phyloP scores from a whole-genome alignment of 208 protist genomes.

The Kentomonas sorsogonicus region DNA sequence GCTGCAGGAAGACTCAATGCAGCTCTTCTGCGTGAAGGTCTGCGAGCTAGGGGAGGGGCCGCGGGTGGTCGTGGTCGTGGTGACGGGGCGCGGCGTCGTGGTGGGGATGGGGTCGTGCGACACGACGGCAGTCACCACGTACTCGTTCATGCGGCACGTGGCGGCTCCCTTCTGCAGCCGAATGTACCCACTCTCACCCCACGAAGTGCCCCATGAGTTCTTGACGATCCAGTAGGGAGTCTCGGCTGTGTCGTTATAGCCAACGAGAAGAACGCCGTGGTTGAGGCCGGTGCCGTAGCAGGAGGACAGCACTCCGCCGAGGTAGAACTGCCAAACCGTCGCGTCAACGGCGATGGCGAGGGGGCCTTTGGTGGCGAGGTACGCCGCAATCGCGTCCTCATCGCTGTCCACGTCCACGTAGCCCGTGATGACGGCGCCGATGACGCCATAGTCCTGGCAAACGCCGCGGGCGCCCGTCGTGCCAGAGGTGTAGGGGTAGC shows the following conservation, averaged over 20 bases:
- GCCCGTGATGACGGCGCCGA: conserved; percentile 67
- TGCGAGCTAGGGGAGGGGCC: conserved; percentile 8
- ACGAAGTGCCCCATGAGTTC: conserved; percentile 86
- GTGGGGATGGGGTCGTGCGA: conserved; percentile 10
- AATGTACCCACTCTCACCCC: conserved; percentile 90
- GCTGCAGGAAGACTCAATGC: conserved; percentile 33
- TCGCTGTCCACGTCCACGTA: conserved; percentile 62
- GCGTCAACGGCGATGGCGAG: conserved; percentile 92
- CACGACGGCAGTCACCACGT: conserved; percentile 43
- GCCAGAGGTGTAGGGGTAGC: conserved; percentile 86
- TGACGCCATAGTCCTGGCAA: conserved; percentile 32
- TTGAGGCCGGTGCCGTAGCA: conserved; percentile 65
- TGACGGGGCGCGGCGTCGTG: conserved; percentile 13
- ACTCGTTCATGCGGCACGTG: conserved; percentile 73
- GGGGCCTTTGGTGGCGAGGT: conserved; percentile 70
- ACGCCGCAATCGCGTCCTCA: conserved; percentile 72
- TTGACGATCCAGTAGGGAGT: conserved; percentile 87
- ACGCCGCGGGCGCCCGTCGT: conserved; percentile 19
- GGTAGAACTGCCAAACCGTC: conserved; percentile 68
- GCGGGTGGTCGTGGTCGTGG: conserved; percentile 16
- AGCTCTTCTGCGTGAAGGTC: conserved; percentile 31
- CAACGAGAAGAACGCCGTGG: conserved; percentile 89
- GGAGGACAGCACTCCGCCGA: conserved; percentile 66
- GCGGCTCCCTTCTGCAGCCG: conserved; percentile 75
- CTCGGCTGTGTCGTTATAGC: conserved; percentile 60